phyloP scores from a whole-genome alignment of 176 grass and related monocot genomes.

The bread wheat (Triticum aestivum) region DNA sequence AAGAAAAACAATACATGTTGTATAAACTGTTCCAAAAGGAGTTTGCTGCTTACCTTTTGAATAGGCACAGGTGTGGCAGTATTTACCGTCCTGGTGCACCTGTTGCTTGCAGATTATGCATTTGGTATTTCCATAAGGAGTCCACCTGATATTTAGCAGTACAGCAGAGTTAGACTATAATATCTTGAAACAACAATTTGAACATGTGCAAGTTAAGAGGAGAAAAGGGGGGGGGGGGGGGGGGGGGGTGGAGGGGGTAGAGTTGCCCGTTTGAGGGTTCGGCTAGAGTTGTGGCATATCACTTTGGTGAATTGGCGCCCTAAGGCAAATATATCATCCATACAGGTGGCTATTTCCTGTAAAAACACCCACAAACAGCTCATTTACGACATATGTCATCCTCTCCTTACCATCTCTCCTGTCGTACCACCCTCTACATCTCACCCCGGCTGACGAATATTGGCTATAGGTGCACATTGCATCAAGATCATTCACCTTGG shows the following conservation, averaged over 20 bases:
- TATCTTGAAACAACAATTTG: neutral
- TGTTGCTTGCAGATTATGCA: constrained; percentile 96
- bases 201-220: neutral
- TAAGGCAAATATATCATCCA: neutral
- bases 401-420: neutral
- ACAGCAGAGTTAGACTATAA: neutral
- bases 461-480: neutral
- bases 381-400: neutral
- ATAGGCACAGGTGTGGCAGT: constrained; percentile 97
- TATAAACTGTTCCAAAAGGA: neutral
- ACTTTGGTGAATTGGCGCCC: neutral
- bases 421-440: neutral
- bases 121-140: constrained; percentile 90
- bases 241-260: no score
- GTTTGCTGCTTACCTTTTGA: constrained; percentile 70
- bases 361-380: neutral
- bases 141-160: constrained; percentile 62
- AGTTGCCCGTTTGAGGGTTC: no score
- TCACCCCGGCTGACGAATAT: neutral
- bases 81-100: constrained; percentile 95
- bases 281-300: neutral
- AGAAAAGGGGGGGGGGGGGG: no score
- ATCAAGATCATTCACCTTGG: neutral
- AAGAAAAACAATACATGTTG: neutral
- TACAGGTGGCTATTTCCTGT: neutral